These are phyloP conservation scores for Anacardium occidentale DNA, from an alignment of 345 rosid genomes.

Conservation along the genomic window DNA sequence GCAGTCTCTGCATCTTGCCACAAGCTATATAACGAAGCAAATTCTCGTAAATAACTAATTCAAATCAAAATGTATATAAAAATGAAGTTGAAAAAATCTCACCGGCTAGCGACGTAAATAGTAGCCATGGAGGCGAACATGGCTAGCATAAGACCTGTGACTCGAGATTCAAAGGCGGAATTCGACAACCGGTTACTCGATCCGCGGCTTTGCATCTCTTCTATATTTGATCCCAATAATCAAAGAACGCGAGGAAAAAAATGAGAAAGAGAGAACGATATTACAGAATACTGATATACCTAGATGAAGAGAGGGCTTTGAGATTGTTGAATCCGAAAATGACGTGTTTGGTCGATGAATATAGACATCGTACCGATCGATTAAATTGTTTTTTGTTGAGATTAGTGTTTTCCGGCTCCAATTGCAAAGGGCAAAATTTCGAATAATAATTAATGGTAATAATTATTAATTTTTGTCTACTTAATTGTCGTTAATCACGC, in stretches of 20 bases:
- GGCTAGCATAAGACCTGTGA: constrained; percentile 27
- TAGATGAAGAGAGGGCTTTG: not conserved
- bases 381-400: not conserved
- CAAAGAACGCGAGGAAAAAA: too few relatives aligned
- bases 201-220: constrained; percentile 38
- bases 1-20: constrained; percentile 55
- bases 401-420: not conserved
- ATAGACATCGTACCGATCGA: not conserved
- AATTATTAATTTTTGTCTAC: too few relatives aligned
- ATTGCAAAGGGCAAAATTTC: not conserved
- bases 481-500: too few relatives aligned
- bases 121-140: constrained; percentile 45
- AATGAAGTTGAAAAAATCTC: not conserved
- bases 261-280: not conserved
- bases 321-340: constrained; percentile 6
- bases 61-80: not conserved
- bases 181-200: constrained; percentile 32
- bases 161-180: constrained; percentile 27
- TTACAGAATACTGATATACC: constrained; percentile 4
- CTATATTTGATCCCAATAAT: not conserved
- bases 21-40: constrained; percentile 25
- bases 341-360: not conserved
- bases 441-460: not conserved
- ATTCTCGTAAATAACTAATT: not conserved
- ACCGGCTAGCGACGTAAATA: constrained; percentile 49